Conservation (phyloP, 2,329 filamentous ascomycete species). For the Lojkania enalia region DNA sequence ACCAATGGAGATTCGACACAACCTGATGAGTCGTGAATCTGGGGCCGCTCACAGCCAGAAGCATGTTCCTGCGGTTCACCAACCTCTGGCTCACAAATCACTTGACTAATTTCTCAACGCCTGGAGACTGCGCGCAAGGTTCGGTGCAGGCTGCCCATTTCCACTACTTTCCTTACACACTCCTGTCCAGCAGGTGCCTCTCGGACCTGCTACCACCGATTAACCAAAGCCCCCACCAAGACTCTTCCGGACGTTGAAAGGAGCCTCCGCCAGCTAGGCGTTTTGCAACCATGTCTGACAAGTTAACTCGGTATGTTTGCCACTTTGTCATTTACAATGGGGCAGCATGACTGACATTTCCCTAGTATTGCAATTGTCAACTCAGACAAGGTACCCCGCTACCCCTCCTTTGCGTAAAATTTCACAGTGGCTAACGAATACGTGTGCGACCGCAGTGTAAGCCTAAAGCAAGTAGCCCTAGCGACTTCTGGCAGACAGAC, state of each 20-base stretch:
- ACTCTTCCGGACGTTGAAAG: neutral
- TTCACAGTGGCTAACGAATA: conserved; percentile 37
- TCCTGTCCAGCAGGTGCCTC: conserved; percentile 1
- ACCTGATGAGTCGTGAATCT: no score
- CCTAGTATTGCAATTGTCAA: conserved; percentile 94
- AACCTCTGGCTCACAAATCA: neutral
- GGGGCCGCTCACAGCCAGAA: no score
- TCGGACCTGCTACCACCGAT: no score
- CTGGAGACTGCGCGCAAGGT: no score
- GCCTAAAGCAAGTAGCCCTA: conserved; percentile 66
- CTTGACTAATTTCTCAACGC: no score
- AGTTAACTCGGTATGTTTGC: conserved; percentile 79
- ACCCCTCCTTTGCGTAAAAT: conserved; percentile 46
- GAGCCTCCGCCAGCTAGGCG: conserved; percentile 9
- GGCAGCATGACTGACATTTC: conserved; percentile 23
- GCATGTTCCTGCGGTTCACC: neutral
- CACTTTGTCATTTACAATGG: no score
- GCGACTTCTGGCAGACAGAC: conserved; percentile 10
- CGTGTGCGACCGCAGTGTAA: conserved; percentile 70
- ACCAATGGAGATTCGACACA: conserved; percentile 1
- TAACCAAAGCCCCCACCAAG: conserved; percentile 10
- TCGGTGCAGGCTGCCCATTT: no score
- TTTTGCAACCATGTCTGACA: conserved; percentile 73
- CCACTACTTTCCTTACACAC: no score
- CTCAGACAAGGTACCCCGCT: conserved; percentile 80